Base-by-base conservation (phyloP, 257 asterid species). In the Avicennia marina region DNA sequence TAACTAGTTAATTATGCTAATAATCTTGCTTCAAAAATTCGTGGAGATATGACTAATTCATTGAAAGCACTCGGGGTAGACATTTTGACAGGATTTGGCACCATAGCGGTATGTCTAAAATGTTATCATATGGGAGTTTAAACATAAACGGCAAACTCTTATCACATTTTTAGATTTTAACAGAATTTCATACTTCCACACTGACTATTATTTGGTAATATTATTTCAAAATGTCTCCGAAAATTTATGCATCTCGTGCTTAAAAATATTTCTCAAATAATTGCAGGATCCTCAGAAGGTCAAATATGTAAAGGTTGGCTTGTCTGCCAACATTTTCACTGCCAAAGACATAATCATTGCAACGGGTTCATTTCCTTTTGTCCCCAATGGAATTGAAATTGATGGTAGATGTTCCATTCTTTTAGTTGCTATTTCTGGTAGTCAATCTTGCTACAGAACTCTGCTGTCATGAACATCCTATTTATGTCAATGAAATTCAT, bases 311-410 rank as follows among this genome's bases (percentile, higher is more conserved):
- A 76, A 76, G 50, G 51, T 41, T 63, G 81, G 77, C 36, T 47
- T 52, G 25, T 26, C 60, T 38, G 68, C 55, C 49, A 66, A 54
- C 10, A 62, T 73, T 62, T 62, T 77, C 25, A 77, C 80, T n/a
- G 79, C 80, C 41, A 77, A 68, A 51, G 72, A 77, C 52, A 69
- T 76, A 25, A 69, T 77, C 2, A 62, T 79, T 58, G 85, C 80
- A 2, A 79, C 86, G 1, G 86, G 86, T 5, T 79, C 86, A 9
- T 74, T 79, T 59, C 86, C 82, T 19, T 72, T 76, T 60, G 82
- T 79, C 11, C 83, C 83, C 56, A 80, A 44, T 32, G 83, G 81
- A 54, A 76, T 71, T 43, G 77, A 80, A 71, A 72, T 80, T 41
- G 79, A 73, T 73, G 83, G 76, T 73, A 76, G 15, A 20, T 43